phyloP scores from a whole-genome alignment of 2,329 filamentous ascomycete species.

The Fusarium algeriense region DNA sequence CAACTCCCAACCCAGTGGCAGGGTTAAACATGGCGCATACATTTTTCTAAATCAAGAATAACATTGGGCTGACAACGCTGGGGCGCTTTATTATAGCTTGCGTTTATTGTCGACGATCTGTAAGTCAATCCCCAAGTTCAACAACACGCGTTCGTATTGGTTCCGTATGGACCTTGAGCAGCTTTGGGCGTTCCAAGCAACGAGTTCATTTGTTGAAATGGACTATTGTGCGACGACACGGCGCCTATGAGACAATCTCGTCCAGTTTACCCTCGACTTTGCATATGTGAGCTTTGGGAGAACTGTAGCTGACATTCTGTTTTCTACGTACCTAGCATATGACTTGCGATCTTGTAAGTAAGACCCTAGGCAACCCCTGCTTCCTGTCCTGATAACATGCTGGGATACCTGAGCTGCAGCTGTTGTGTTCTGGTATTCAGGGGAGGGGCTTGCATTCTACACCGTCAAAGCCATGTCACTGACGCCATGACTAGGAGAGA shows the following conservation, averaged over 20 bases:
- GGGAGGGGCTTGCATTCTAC: constrained; percentile 29
- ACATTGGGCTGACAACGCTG: constrained; percentile 52
- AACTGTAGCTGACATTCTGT: constrained; percentile 45
- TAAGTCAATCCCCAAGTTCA: constrained; percentile 66
- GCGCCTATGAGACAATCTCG: constrained; percentile 20
- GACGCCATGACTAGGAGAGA: constrained; percentile 74
- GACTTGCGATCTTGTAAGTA: constrained; percentile 89
- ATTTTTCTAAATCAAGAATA: constrained; percentile 39
- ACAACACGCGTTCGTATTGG: constrained; percentile 45
- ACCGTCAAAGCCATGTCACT: constrained; percentile 40
- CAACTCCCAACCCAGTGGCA: constrained; percentile 20
- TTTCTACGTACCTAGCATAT: constrained; percentile 73
- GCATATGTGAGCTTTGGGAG: constrained; percentile 30
- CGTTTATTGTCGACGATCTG: constrained; percentile 90
- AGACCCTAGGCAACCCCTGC: constrained; percentile 29
- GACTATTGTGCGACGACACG: constrained; percentile 36
- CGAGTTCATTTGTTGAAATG: constrained; percentile 27
- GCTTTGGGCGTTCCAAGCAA: constrained; percentile 31
- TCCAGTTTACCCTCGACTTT: constrained; percentile 22
- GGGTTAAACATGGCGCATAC: constrained; percentile 26
- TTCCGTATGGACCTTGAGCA: constrained; percentile 22
- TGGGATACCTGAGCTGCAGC: constrained; percentile 20
- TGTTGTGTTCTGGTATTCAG: constrained; percentile 18
- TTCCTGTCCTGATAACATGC: constrained; percentile 40
- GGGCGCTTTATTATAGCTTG: constrained; percentile 68